Base-by-base conservation (phyloP, 2,329 filamentous ascomycete species). In the Alternaria tenuissima region DNA sequence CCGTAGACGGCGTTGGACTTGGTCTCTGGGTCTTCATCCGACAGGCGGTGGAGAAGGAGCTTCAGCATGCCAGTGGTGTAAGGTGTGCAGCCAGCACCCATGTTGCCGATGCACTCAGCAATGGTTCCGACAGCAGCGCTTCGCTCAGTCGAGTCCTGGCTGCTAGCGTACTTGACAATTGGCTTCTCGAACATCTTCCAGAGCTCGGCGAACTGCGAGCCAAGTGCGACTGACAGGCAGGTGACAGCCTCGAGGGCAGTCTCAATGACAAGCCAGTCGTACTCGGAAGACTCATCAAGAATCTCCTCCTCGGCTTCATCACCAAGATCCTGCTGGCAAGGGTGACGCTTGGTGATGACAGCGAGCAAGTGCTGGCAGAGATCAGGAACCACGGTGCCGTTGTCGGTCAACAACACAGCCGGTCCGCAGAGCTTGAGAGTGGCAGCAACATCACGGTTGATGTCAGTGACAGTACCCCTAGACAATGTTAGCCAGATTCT, bases 131-230 rank as follows among this genome's bases (percentile, higher is more conserved):
- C 91, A 48, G 94, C 91, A 20, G 93, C 93, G 34, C 91, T 94
- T 54, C 95, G 91, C 84, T 98, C 94, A 38, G 93, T 89, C 49
- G 90, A 85, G 80, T 97, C 94, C 67, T 90, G 90, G 63, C 93
- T 94, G 77, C 90, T 91, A 53, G 93, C 90, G 72, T 93, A 95
- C 82, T 92, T 94, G 76, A 97, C 83, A 69, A 98, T 86, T 38
- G 91, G 91, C 85, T 95, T 94, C 84, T 97, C 92, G 69, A 97
- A 97, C 71, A 96, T 89, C 85, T 96, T 96, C 93, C 93, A 98
- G 63, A 97, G 84, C 82, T 97, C 91, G 57, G 86, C 86, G 73
- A 97, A 98, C 69, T 89, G 88, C 22, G 86, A 79, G 39, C 95
- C 95, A 14, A 98, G 88, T 32, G 93, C 93, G 47, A 88, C 88